Evolutionary conservation across 1,284 basidiomycete genomes (phyloP), one percentile per base, ranked within the genome.

Genomic region (Sporisorium exsertum): DNA sequence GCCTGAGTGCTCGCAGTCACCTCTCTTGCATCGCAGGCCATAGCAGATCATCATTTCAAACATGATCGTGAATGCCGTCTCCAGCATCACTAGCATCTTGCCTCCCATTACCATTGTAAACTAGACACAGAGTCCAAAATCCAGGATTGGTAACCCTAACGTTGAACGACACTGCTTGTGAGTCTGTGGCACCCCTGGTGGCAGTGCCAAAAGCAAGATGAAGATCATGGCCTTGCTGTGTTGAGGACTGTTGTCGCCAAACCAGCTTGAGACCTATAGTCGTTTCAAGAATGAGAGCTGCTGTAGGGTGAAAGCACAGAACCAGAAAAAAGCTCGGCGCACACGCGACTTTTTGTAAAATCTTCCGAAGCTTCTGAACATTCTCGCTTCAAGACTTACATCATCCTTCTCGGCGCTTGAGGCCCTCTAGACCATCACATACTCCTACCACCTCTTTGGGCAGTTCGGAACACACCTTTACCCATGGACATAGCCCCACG

Each of bases 281-380:
- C n/a, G n/a, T n/a, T n/a, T n/a, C n/a, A n/a, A 46, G 45, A 26
- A 24, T 27, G 46, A 22, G 26, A n/a, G 46, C 46, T 47, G 46
- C 46, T 47, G 26, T 15, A n/a, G 26, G 27, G 27, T 20, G 20
- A 32, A 49, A 49, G 10, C 4, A 18, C 27, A 32, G 26, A 18
- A n/a, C n/a, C 12, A 46, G 47, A 45, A 20, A 53, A 61, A 64
- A 55, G 40, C 6, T 43, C n/a, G 37, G 67, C 51, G 58, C 62
- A 71, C 62, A 71, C 62, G 68, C 58, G 62, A 64, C 62, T 10
- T n/a, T n/a, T 32, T 50, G 49, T 50, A 40, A n/a, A 49, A 18
- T 40, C 63, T 64, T 64, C 50, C 49, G 49, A 57, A 63, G 29
- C 43, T 26, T 35, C 18, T 51, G 18, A 22, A 45, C 54, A 22